A percentile compares a stretch with the other conserved stretches of the same genome.
These are phyloP conservation scores for Pythium dissotocum DNA, from an alignment of 352 stramenopile genomes.

Conservation along the genomic window DNA sequence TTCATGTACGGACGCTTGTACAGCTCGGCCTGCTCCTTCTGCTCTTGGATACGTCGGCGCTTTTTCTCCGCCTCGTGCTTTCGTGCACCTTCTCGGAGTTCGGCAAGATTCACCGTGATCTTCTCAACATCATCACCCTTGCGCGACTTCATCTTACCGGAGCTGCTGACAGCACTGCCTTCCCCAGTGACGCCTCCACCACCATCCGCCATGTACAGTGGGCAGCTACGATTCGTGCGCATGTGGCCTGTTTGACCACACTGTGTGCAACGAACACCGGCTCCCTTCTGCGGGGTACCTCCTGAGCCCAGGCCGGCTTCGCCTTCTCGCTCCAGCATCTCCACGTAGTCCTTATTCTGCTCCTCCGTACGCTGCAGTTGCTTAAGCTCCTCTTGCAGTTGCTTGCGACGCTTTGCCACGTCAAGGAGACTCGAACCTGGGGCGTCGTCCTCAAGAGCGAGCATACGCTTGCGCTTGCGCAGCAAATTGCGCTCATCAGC, in stretches of 20 bases:
- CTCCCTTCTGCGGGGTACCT: conserved; percentile 46
- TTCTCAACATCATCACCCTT: conserved; percentile 43
- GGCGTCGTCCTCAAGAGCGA: conserved; percentile 64
- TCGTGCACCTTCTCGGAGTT: conserved; percentile 69
- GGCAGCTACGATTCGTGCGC: conserved; percentile 82
- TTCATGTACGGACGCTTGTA: conserved; percentile 85
- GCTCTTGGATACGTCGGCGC: conserved; percentile 70
- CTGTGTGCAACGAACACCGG: conserved; percentile 77
- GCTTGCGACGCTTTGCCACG: conserved; percentile 80
- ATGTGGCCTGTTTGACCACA: conserved; percentile 82
- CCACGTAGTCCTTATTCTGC: conserved; percentile 81
- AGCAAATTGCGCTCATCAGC: conserved; percentile 72
- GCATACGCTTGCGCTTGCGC: conserved; percentile 79
- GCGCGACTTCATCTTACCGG: conserved; percentile 67
- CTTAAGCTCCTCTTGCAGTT: conserved; percentile 86
- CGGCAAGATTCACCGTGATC: conserved; percentile 77
- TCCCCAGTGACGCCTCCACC: conserved; percentile 15
- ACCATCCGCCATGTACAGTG: conserved; percentile 77
- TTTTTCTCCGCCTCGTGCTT: conserved; percentile 84
- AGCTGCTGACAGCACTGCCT: conserved; percentile 30
- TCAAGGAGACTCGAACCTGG: conserved; percentile 54
- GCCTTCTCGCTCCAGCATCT: conserved; percentile 78
- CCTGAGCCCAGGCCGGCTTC: conserved; percentile 36
- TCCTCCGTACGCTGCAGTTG: conserved; percentile 79
- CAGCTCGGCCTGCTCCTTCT: conserved; percentile 72